A percentile compares a stretch with the other conserved stretches of the same genome.
These are phyloP conservation scores for Xylaria polymorpha DNA, from an alignment of 2,329 filamentous ascomycete species.

Conservation along the genomic window DNA sequence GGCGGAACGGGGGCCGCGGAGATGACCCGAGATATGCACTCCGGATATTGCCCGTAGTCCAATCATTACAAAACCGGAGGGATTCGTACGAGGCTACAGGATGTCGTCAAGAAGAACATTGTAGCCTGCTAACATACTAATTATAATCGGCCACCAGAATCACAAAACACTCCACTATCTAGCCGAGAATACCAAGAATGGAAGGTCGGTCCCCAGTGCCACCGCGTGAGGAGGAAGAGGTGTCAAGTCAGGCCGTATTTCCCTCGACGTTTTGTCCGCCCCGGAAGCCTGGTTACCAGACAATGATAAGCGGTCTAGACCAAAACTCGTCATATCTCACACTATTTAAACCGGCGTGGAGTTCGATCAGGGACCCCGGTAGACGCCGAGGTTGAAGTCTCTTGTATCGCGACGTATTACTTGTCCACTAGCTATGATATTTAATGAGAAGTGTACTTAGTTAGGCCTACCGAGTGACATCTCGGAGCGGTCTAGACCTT, in stretches of 20 bases:
- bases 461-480: not conserved
- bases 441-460: not conserved
- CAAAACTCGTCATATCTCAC: not conserved
- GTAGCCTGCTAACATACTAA: not conserved
- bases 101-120: too few relatives aligned
- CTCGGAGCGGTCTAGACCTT: not conserved
- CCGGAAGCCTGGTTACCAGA: slow-evolving; percentile 6
- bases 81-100: not conserved
- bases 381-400: slow-evolving; percentile 5
- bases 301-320: not conserved
- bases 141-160: not conserved
- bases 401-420: not conserved
- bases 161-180: not conserved
- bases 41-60: not conserved
- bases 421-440: not conserved
- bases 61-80: not conserved
- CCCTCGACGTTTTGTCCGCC: not conserved
- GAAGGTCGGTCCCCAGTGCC: not conserved
- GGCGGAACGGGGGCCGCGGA: not conserved
- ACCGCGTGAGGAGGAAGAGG: too few relatives aligned
- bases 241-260: not conserved
- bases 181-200: not conserved
- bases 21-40: not conserved
- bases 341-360: slow-evolving; percentile 2
- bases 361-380: not conserved